These are phyloP conservation scores for Pichia sp. DNA, from an alignment of 1,139 yeast genomes.

Conservation along the genomic window DNA sequence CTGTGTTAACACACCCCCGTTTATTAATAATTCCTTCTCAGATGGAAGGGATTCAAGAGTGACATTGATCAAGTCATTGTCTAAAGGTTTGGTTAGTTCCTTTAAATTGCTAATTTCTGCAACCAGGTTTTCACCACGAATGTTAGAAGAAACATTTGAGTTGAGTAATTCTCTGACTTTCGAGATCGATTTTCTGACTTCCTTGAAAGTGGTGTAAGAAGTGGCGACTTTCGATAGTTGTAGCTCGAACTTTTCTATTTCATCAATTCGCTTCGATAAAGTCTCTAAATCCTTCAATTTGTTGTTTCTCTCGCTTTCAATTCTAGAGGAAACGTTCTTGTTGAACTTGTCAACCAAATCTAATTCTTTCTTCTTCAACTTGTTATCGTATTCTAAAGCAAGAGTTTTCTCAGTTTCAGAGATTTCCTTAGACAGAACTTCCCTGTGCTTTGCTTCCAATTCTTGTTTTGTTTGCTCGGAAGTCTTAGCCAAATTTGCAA, in stretches of 20 bases:
- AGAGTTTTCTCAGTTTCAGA: slow-evolving; percentile 66
- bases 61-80: slow-evolving; percentile 28
- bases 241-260: slow-evolving; percentile 55
- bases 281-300: slow-evolving; percentile 67
- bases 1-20: slow-evolving; percentile 45
- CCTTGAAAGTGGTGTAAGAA: slow-evolving; percentile 51
- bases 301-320: slow-evolving; percentile 79
- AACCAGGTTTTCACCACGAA: slow-evolving; percentile 30
- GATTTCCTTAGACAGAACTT: slow-evolving; percentile 60
- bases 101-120: slow-evolving; percentile 32
- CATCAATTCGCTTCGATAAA: slow-evolving; percentile 52
- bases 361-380: slow-evolving; percentile 64
- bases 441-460: slow-evolving; percentile 59
- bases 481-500: slow-evolving; percentile 46
- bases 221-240: slow-evolving; percentile 55
- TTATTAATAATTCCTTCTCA: slow-evolving; percentile 38
- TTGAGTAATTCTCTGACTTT: slow-evolving; percentile 47
- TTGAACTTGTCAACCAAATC: slow-evolving; percentile 72
- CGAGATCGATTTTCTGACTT: slow-evolving; percentile 53
- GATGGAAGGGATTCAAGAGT: slow-evolving; percentile 37
- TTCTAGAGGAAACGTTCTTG: slow-evolving; percentile 53
- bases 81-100: slow-evolving; percentile 26
- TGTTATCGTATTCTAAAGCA: slow-evolving; percentile 71
- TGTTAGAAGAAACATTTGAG: slow-evolving; percentile 32
- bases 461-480: slow-evolving; percentile 52